Base-by-base conservation (phyloP, 306 rosid genomes). In the Carpinus viminea region DNA sequence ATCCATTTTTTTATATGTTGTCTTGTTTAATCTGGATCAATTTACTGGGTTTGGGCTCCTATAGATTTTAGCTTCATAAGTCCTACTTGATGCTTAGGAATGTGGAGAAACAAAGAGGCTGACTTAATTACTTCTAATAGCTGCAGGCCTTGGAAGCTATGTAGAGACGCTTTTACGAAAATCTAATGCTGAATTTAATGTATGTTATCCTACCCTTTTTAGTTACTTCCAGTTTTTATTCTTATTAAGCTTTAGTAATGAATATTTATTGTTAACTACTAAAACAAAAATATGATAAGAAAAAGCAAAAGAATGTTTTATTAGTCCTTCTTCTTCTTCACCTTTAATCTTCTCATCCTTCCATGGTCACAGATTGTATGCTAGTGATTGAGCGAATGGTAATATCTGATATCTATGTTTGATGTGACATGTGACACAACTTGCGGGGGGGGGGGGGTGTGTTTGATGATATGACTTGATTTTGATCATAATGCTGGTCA, bases 101-200 rank as follows among this genome's bases (percentile, higher is more conserved):
- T 78, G 65, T 75, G 48, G 80, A 80, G 75, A 68, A 72, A 74
- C 77, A 79, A 82, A 47, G 71, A 82, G 51, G 68, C 83, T 87
- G 77, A 88, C 73, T 74, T 8, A 83, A 62, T 84, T 64, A 34
- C 73, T 76, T 79, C 76, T 74, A 74, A 78, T 97, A 94, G 98
- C 86, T 82, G 79, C 91, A 66, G 97, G 95, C 73, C 85, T 92
- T 10, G 86, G 86, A 88, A 91, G 88, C 80, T 83, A 92, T 54
- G 83, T 88, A 74, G 97, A 94, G 76, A 68, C 88, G 48, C 97
- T 94, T 78, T 69, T 84, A 84, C 88, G 90, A 75, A 94, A 94
- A 85, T 91, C 98, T 20, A 91, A 89, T 77, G 31, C 89, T 3
- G 98, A 94, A 73, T 94, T 94, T 77, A 86, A 75, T 87, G 98